phyloP scores from a whole-genome alignment of 352 stramenopile genomes.

The Globisporangium megalacanthum region DNA sequence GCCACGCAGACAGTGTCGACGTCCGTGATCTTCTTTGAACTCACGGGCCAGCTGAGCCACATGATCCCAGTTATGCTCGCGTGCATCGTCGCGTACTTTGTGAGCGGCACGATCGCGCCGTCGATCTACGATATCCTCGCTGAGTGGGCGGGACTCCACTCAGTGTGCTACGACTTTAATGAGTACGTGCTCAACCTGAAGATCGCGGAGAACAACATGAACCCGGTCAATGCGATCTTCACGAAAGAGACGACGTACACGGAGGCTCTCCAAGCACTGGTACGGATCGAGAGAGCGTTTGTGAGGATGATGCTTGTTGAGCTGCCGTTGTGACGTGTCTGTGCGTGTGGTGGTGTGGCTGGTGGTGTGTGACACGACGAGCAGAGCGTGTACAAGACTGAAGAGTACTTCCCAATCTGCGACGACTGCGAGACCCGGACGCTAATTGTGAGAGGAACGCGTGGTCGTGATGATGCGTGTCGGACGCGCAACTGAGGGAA shows the following conservation, averaged over 20 bases:
- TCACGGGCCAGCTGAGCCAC: slow-evolving; percentile 76
- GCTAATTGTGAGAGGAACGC: slow-evolving; percentile 35
- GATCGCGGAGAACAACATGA: slow-evolving; percentile 63
- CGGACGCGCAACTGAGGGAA: too few species aligned
- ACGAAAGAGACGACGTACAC: slow-evolving; percentile 72
- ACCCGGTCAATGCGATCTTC: slow-evolving; percentile 43
- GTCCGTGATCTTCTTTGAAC: slow-evolving; percentile 84
- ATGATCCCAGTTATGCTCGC: slow-evolving; percentile 82
- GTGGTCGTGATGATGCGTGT: background rate
- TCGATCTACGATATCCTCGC: slow-evolving; percentile 86
- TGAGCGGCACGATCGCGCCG: slow-evolving; percentile 64
- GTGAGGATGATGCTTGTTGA: background rate
- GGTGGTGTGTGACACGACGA: too few species aligned
- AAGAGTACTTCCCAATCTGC: slow-evolving; percentile 79
- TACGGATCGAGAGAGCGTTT: slow-evolving; percentile 14
- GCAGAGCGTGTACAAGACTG: slow-evolving; percentile 67
- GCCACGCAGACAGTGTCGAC: slow-evolving; percentile 89
- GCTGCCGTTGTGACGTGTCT: background rate
- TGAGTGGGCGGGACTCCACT: slow-evolving; percentile 70
- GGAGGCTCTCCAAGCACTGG: slow-evolving; percentile 56
- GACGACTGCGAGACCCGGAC: slow-evolving; percentile 43
- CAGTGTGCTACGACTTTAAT: slow-evolving; percentile 80
- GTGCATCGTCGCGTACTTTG: slow-evolving; percentile 78
- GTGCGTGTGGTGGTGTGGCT: background rate
- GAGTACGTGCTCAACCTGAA: slow-evolving; percentile 71